Percentiles rank a stretch among this genome's conserved stretches.
These are phyloP conservation scores for Candida gorgasii DNA, from an alignment of 805 yeast species.

Conservation along the genomic window DNA sequence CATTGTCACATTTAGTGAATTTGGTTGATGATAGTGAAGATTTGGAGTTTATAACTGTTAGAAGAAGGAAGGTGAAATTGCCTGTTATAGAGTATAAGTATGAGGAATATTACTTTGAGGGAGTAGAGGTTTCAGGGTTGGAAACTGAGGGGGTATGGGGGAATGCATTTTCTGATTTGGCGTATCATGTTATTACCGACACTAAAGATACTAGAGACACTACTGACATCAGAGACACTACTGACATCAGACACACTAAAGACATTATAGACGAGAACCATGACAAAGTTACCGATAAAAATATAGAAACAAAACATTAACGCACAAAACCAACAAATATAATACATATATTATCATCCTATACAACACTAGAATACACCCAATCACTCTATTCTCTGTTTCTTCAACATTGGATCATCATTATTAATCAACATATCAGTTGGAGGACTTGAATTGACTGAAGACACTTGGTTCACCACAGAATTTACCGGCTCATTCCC, in stretches of 20 bases:
- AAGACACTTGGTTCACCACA: conserved; percentile 7
- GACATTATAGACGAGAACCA: too few relatives aligned
- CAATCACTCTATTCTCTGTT: conserved; percentile 19
- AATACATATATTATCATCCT: not conserved
- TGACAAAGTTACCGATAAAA: too few relatives aligned
- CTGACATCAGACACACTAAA: too few relatives aligned
- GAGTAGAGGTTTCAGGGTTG: conserved; percentile 16
- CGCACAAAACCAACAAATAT: not conserved
- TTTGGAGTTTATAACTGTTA: conserved; percentile 20
- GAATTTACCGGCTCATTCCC: conserved; percentile 24
- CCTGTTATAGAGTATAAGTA: conserved; percentile 34
- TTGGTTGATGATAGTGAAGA: conserved; percentile 17
- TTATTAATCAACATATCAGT: conserved; percentile 6
- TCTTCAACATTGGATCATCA: conserved; percentile 21
- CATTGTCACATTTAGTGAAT: conserved; percentile 40
- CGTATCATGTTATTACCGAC: conserved; percentile 43
- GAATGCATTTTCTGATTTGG: conserved; percentile 54
- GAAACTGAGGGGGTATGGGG: conserved; percentile 44
- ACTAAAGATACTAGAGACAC: too few relatives aligned
- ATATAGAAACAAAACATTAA: too few relatives aligned
- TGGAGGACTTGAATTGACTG: conserved; percentile 5
- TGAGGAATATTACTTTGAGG: conserved; percentile 31
- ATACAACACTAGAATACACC: not conserved
- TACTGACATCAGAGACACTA: too few relatives aligned
- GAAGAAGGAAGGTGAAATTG: conserved; percentile 24